A percentile compares a stretch with the other conserved stretches of the same genome.
phyloP scores from a whole-genome alignment of 495 filamentous ascomycete species.

The Hypoxylon trugodes region DNA sequence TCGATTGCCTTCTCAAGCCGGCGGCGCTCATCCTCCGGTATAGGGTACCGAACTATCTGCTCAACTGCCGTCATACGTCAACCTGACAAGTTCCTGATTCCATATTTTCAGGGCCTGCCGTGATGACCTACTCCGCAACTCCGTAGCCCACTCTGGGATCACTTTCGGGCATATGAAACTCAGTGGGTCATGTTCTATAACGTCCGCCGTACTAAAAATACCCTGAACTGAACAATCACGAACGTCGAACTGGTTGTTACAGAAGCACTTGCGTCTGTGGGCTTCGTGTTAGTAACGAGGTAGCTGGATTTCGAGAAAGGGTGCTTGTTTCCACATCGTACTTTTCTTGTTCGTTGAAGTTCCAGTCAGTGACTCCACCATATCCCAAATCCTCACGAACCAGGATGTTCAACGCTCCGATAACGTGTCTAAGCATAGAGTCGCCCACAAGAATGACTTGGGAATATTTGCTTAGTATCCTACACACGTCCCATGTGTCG shows the following conservation, averaged over 20 bases:
- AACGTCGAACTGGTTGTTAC: slow-evolving; percentile 63
- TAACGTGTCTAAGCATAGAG: slow-evolving; percentile 63
- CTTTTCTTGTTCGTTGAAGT: slow-evolving; percentile 59
- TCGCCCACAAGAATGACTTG: slow-evolving; percentile 61
- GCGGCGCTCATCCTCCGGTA: slow-evolving; percentile 52
- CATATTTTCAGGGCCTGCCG: not conserved
- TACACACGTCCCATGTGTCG: slow-evolving; percentile 58
- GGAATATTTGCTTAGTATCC: slow-evolving; percentile 57
- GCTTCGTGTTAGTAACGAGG: slow-evolving; percentile 12
- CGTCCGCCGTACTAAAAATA: slow-evolving; percentile 61
- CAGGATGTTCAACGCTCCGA: slow-evolving; percentile 61
- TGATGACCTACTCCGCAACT: slow-evolving; percentile 46
- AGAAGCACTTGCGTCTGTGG: slow-evolving; percentile 58
- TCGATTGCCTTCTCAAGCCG: slow-evolving; percentile 51
- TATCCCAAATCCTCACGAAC: slow-evolving; percentile 61
- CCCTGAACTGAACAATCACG: slow-evolving; percentile 62
- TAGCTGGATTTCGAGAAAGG: not conserved
- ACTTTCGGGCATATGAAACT: slow-evolving; percentile 53
- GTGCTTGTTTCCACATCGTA: slow-evolving; percentile 25
- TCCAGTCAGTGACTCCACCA: slow-evolving; percentile 64
- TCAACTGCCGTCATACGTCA: slow-evolving; percentile 49
- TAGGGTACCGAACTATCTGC: slow-evolving; percentile 58
- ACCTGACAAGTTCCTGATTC: slow-evolving; percentile 8
- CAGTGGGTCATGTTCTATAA: slow-evolving; percentile 55
- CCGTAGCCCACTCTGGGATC: slow-evolving; percentile 50